Percentiles rank a stretch among this genome's conserved stretches.
Evolutionary conservation across 306 rosid species (phyloP).

Genomic region (Mucuna pruriens): DNA sequence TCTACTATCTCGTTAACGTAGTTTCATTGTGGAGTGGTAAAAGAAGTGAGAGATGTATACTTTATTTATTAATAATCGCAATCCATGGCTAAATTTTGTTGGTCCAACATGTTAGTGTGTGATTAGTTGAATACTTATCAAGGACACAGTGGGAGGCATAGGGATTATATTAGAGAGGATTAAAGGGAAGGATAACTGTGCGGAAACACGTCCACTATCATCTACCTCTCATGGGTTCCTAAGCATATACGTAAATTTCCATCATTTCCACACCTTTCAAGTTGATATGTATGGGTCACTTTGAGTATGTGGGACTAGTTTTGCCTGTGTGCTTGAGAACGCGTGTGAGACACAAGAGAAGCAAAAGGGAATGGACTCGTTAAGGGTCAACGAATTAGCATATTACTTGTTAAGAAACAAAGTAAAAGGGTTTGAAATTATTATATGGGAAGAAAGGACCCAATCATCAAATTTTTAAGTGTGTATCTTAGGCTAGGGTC

Average conservation of each 20-base stretch:
- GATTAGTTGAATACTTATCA: slow-evolving; percentile 22
- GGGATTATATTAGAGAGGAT: slow-evolving; percentile 35
- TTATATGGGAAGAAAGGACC: slow-evolving; percentile 46
- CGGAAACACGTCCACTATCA: slow-evolving; percentile 36
- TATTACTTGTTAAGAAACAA: slow-evolving; percentile 47
- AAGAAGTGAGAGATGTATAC: not conserved
- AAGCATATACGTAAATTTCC: slow-evolving; percentile 44
- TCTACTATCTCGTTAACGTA: not conserved
- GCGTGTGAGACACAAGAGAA: slow-evolving; percentile 47
- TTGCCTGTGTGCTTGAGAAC: slow-evolving; percentile 52
- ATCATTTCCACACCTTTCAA: slow-evolving; percentile 42
- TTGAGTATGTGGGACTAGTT: slow-evolving; percentile 44
- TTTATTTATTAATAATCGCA: not conserved
- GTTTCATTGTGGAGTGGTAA: not conserved
- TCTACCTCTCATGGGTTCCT: slow-evolving; percentile 27
- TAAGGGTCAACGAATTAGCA: slow-evolving; percentile 64
- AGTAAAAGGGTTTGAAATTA: slow-evolving; percentile 55
- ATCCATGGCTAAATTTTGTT: not conserved
- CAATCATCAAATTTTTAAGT: slow-evolving; percentile 46
- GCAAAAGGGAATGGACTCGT: slow-evolving; percentile 41
- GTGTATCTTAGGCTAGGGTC: slow-evolving; percentile 40
- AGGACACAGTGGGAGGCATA: slow-evolving; percentile 41
- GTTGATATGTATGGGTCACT: slow-evolving; percentile 43
- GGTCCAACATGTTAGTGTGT: slow-evolving; percentile 17
- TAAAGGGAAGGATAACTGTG: slow-evolving; percentile 39